Percentiles rank a stretch among this genome's conserved stretches.
Conservation (phyloP, 345 rosid genomes). For the Firmiana major region DNA sequence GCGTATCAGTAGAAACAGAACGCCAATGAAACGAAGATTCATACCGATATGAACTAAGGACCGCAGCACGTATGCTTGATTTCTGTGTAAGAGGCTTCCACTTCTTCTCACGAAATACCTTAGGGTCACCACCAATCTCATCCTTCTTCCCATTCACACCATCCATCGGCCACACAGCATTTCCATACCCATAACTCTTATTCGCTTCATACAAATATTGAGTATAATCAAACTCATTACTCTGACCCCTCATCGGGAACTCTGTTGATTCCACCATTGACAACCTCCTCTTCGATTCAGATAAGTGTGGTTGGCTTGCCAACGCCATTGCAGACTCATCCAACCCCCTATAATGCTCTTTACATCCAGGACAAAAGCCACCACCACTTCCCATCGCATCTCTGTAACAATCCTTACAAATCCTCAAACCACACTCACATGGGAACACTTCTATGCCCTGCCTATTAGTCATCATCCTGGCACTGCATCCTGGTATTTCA, state of each 20-base stretch:
- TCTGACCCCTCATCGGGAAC: conserved; percentile 14
- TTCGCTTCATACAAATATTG: conserved; percentile 38
- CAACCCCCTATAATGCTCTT: conserved; percentile 32
- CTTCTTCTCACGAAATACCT: conserved; percentile 29
- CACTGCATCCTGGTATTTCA: conserved; percentile 39
- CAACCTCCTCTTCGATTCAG: conserved; percentile 26
- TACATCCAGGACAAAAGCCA: conserved; percentile 52
- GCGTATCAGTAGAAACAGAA: conserved; percentile 3
- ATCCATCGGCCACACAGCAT: conserved; percentile 43
- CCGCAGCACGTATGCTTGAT: conserved; percentile 35
- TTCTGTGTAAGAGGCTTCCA: conserved; percentile 54
- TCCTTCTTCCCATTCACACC: conserved; percentile 18
- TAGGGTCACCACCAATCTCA: conserved; percentile 18
- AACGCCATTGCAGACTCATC: conserved; percentile 21
- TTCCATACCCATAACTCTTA: conserved; percentile 48
- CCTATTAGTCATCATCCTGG: conserved; percentile 30
- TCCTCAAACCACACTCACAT: conserved; percentile 46
- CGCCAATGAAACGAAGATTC: not conserved
- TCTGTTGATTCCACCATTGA: conserved; percentile 25
- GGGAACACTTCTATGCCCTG: conserved; percentile 30
- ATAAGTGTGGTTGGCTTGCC: not conserved
- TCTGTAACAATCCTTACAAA: conserved; percentile 47
- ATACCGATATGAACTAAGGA: conserved; percentile 55
- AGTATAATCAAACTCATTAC: conserved; percentile 37
- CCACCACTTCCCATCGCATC: conserved; percentile 29